Conservation (phyloP, 208 protist species). For the Giardia duodenalis region DNA sequence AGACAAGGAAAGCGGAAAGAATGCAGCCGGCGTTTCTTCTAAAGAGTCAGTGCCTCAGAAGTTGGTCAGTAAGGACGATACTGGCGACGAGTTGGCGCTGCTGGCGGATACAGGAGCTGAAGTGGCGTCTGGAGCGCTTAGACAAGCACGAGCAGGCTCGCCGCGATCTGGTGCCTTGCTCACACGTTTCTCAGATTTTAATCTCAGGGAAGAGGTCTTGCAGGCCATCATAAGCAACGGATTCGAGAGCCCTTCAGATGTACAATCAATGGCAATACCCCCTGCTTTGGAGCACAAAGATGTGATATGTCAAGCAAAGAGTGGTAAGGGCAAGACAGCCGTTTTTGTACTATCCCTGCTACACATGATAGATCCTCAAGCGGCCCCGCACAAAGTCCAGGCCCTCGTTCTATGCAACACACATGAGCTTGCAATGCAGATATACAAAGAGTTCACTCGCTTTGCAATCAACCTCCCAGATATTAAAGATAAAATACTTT, state of each 20-base stretch:
- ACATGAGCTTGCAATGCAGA: constrained; percentile 33
- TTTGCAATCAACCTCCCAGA: constrained; percentile 14
- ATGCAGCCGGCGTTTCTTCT: too few species aligned
- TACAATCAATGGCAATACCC: constrained; percentile 93
- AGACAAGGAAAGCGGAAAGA: too few species aligned
- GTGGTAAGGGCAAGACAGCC: constrained; percentile 99
- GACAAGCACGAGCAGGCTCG: too few species aligned
- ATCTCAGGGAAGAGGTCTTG: constrained; percentile 90
- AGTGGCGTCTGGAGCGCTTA: too few species aligned
- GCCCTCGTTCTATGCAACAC: constrained; percentile 33
- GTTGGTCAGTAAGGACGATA: neutral
- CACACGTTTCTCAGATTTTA: constrained; percentile 85
- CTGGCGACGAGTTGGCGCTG: neutral
- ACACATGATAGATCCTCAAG: constrained; percentile 76
- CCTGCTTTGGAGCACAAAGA: constrained; percentile 88
- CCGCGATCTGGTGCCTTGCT: too few species aligned
- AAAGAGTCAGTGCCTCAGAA: too few species aligned
- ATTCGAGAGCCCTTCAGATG: constrained; percentile 76
- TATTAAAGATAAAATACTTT: neutral
- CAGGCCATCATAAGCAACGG: constrained; percentile 75
- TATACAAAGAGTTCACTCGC: constrained; percentile 2
- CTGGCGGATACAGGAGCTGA: too few species aligned
- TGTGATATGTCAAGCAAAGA: constrained; percentile 94
- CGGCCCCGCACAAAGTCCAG: constrained; percentile 42
- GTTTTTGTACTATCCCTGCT: constrained; percentile 94